These are phyloP conservation scores for Neofusicoccum sp. DNA, from an alignment of 2,329 filamentous ascomycete species.

Conservation along the genomic window DNA sequence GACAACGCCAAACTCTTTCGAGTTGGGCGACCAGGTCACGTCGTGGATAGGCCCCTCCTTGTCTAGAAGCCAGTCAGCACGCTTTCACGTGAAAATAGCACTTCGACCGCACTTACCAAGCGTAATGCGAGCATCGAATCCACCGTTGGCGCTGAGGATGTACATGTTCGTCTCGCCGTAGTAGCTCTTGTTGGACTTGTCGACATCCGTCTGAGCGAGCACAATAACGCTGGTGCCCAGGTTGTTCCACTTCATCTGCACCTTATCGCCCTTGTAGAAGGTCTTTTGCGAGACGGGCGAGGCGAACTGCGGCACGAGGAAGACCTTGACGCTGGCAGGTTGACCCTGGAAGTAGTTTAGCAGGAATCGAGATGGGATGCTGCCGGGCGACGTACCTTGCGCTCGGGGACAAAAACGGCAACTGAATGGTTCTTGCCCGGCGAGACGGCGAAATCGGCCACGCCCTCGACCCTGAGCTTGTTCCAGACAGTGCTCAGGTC, in stretches of 20 bases:
- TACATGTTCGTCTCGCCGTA: constrained; percentile 98
- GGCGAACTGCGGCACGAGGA: constrained; percentile 85
- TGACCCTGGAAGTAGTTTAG: constrained; percentile 65
- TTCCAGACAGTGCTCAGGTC: constrained; percentile 90
- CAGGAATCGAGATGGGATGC: background rate
- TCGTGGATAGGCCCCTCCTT: constrained; percentile 98
- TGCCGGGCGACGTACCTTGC: constrained; percentile 67
- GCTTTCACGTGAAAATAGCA: background rate
- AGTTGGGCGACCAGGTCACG: constrained; percentile 97
- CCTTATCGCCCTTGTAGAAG: constrained; percentile 99
- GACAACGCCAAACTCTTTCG: constrained; percentile 94
- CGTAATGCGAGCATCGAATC: constrained; percentile 88
- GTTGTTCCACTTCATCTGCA: constrained; percentile 97
- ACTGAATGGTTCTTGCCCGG: constrained; percentile 89
- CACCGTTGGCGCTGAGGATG: constrained; percentile 85
- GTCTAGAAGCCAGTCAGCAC: constrained; percentile 54
- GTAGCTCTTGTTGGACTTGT: constrained; percentile 98
- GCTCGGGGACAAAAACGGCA: constrained; percentile 92
- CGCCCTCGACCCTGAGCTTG: constrained; percentile 89
- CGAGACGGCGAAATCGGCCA: constrained; percentile 84
- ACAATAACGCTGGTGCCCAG: constrained; percentile 90
- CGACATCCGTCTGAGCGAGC: constrained; percentile 94
- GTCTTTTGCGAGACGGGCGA: constrained; percentile 91
- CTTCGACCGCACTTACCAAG: constrained; percentile 54
- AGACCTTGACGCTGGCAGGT: constrained; percentile 92